These are phyloP conservation scores for Penicillium samsonianum DNA, from an alignment of 495 filamentous ascomycete species.

Conservation along the genomic window DNA sequence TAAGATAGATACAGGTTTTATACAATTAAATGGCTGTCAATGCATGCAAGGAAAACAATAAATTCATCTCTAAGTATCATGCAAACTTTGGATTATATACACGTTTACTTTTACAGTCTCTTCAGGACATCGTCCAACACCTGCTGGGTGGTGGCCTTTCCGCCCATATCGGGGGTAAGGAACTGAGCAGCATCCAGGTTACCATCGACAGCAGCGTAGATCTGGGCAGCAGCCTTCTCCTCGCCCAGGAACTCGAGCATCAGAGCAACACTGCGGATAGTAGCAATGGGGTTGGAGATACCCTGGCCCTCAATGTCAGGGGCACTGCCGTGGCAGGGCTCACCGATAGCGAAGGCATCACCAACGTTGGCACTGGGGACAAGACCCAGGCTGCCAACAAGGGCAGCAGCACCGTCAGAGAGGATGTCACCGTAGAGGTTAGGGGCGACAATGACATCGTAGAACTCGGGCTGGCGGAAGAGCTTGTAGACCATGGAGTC, in stretches of 20 bases:
- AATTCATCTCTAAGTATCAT: conserved; percentile 7
- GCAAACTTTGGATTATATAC: conserved; percentile 20
- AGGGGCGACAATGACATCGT: conserved; percentile 97
- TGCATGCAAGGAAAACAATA: neutral
- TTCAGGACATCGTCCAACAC: conserved; percentile 87
- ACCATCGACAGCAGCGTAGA: conserved; percentile 89
- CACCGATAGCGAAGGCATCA: conserved; percentile 91
- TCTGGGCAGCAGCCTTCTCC: conserved; percentile 79
- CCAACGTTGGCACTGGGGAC: conserved; percentile 98
- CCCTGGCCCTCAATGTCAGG: conserved; percentile 92
- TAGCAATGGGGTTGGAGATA: conserved; percentile 96
- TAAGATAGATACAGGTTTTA: neutral
- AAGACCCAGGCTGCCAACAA: conserved; percentile 90
- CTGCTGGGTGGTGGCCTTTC: conserved; percentile 81
- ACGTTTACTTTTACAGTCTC: conserved; percentile 61
- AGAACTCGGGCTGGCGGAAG: conserved; percentile 88
- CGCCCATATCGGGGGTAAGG: conserved; percentile 89
- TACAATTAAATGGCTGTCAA: neutral
- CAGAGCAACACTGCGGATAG: conserved; percentile 82
- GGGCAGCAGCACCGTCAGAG: conserved; percentile 90
- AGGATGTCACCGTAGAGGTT: conserved; percentile 98
- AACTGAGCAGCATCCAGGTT: conserved; percentile 82
- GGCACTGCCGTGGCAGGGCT: conserved; percentile 95
- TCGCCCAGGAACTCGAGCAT: conserved; percentile 96
- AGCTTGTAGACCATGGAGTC: conserved; percentile 99